Evolutionary conservation across 2,329 filamentous ascomycete genomes (phyloP).

Genomic region (Allantophomopsis cytisporea): DNA sequence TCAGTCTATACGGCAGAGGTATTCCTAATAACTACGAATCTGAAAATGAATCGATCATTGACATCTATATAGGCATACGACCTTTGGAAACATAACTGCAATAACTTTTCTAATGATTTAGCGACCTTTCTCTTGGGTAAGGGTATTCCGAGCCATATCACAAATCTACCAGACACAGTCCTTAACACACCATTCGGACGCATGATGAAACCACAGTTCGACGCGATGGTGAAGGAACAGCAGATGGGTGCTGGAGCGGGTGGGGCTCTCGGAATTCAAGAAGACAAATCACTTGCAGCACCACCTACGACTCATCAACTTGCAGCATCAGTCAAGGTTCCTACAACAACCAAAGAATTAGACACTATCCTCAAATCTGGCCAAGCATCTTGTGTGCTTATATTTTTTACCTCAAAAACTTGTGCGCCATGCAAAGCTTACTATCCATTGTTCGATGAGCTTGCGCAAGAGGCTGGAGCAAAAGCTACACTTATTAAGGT

Average conservation of each 20-base stretch:
- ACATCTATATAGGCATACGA: constrained; percentile 58
- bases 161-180: constrained; percentile 72
- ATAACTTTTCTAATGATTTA: constrained; percentile 93
- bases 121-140: constrained; percentile 79
- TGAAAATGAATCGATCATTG: constrained; percentile 1
- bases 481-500: constrained; percentile 69
- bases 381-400: constrained; percentile 54
- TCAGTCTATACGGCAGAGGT: constrained; percentile 73
- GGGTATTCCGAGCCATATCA: constrained; percentile 79
- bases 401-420: constrained; percentile 87
- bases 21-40: constrained; percentile 3
- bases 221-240: constrained; percentile 46
- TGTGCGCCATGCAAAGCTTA: constrained; percentile 75
- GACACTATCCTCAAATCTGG: constrained; percentile 46
- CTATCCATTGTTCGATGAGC: constrained; percentile 69
- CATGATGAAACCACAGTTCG: constrained; percentile 71
- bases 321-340: constrained; percentile 41
- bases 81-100: constrained; percentile 85
- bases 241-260: constrained; percentile 25
- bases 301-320: constrained; percentile 7
- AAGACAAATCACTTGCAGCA: constrained; percentile 6
- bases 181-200: constrained; percentile 77
- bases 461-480: constrained; percentile 59
- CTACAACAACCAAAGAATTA: constrained; percentile 44
- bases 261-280: constrained; percentile 15